Evolutionary conservation across 805 yeast genomes (phyloP).

Genomic region (Debaryomyces prosopidis): DNA sequence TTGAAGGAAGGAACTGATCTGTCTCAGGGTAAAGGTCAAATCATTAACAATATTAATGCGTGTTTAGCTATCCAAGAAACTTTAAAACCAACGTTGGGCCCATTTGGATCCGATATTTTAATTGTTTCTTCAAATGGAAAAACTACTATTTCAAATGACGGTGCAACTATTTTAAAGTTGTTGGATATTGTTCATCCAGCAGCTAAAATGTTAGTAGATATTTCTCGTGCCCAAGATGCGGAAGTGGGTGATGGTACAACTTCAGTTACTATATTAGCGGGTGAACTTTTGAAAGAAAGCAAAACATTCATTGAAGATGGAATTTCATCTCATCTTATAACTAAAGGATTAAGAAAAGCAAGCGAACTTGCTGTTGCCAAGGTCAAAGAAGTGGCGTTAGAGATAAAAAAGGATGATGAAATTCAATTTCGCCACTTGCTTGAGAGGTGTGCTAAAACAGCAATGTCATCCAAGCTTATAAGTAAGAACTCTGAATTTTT

Average conservation of each 20-base stretch:
- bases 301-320: conserved; percentile 94
- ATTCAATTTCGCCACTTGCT: conserved; percentile 65
- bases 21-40: conserved; percentile 96
- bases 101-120: conserved; percentile 93
- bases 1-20: conserved; percentile 97
- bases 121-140: conserved; percentile 80
- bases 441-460: conserved; percentile 93
- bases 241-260: conserved; percentile 99
- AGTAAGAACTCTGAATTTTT: conserved; percentile 85
- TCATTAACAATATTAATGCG: conserved; percentile 92
- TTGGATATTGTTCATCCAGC: conserved; percentile 98
- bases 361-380: conserved; percentile 71
- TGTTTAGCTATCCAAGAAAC: conserved; percentile 97
- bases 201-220: conserved; percentile 91
- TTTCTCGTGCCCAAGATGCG: conserved; percentile 95
- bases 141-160: conserved; percentile 96
- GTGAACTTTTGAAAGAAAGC: conserved; percentile 90
- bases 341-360: conserved; percentile 86
- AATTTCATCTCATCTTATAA: conserved; percentile 84
- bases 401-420: conserved; percentile 56
- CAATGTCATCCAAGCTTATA: conserved; percentile 94
- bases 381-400: conserved; percentile 74
- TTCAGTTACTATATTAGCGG: conserved; percentile 91
- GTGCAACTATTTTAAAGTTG: conserved; percentile 91
- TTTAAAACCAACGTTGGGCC: conserved; percentile 91